Evolutionary conservation across 129 eudicot genomes (phyloP).

Genomic region (Glebionis coronaria): DNA sequence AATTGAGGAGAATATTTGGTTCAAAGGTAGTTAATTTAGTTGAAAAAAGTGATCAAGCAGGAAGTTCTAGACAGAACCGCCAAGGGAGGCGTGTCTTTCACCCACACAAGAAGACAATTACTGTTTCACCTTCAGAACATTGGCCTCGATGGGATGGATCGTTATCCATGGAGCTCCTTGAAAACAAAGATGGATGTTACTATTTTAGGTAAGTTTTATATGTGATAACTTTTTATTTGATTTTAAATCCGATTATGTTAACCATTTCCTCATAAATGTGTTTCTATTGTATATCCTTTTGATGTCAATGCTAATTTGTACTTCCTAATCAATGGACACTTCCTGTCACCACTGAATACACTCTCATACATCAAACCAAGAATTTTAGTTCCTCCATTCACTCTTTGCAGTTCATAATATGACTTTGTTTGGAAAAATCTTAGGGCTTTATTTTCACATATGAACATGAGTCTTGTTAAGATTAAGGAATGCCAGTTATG

Average conservation of each 20-base stretch:
- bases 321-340: no score
- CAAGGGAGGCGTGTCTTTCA: slow-evolving; percentile 71
- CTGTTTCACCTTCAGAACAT: slow-evolving; percentile 73
- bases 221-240: neutral
- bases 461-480: no score
- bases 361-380: no score
- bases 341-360: no score
- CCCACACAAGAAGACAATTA: slow-evolving; percentile 52
- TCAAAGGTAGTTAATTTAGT: slow-evolving; percentile 77
- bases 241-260: neutral
- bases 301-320: no score
- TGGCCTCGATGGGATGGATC: slow-evolving; percentile 99
- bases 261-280: neutral
- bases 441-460: no score
- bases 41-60: slow-evolving; percentile 61
- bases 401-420: no score
- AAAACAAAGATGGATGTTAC: slow-evolving; percentile 50
- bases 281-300: neutral
- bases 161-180: slow-evolving; percentile 79
- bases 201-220: slow-evolving; percentile 51
- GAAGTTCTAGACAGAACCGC: slow-evolving; percentile 65
- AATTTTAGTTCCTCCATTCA: no score
- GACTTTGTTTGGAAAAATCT: no score
- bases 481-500: no score
- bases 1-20: slow-evolving; percentile 88